Percentiles rank a stretch among this genome's conserved stretches.
Evolutionary conservation across 2,329 filamentous ascomycete genomes (phyloP).

Genomic region (Paecilomyces formosus): DNA sequence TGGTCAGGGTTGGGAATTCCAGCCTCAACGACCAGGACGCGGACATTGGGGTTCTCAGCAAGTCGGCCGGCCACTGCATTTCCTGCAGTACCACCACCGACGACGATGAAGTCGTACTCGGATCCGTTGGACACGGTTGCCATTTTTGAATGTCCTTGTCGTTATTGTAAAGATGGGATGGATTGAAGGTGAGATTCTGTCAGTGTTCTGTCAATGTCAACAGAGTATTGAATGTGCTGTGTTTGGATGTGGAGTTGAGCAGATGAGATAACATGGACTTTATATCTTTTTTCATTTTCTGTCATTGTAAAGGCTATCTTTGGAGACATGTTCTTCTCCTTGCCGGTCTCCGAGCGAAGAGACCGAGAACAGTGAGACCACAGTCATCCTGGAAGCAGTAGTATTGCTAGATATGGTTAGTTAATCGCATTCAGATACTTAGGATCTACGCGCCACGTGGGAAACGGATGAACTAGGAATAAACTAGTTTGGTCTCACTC

Average conservation of each 20-base stretch:
- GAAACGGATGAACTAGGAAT: background rate
- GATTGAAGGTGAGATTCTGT: background rate
- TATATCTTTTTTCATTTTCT: background rate
- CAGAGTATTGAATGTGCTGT: background rate
- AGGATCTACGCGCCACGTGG: background rate
- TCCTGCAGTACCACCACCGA: slow-evolving; percentile 30
- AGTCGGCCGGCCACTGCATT: slow-evolving; percentile 43
- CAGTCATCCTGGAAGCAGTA: background rate
- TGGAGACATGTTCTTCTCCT: background rate
- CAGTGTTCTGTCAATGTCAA: background rate
- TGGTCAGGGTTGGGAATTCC: slow-evolving; percentile 40
- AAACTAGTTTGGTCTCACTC: background rate
- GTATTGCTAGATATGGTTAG: background rate
- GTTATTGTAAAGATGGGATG: background rate
- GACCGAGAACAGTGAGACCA: background rate
- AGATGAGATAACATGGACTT: background rate
- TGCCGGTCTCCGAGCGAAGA: background rate
- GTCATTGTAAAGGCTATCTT: background rate
- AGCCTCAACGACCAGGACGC: slow-evolving; percentile 29
- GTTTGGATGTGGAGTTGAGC: too few relatives aligned
- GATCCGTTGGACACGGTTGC: slow-evolving; percentile 6
- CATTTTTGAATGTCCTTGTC: slow-evolving; percentile 2
- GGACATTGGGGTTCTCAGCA: slow-evolving; percentile 43
- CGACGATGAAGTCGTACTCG: slow-evolving; percentile 22
- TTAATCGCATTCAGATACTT: background rate